phyloP scores from a whole-genome alignment of 1,284 basidiomycete genomes.

The Leccinum griseonigrum region DNA sequence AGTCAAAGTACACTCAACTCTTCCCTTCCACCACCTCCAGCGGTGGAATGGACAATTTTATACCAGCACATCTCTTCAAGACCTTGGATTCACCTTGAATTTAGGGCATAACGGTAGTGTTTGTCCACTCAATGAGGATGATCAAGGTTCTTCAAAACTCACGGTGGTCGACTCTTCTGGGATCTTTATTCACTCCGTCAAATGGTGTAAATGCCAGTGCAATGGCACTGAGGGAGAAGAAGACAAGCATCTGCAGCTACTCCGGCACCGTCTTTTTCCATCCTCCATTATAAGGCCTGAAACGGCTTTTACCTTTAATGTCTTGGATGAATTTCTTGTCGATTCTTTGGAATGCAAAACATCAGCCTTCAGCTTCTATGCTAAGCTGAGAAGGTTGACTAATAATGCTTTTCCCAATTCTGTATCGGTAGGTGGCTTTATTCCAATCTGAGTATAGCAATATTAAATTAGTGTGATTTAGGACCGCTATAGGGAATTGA shows the following conservation, averaged over 20 bases:
- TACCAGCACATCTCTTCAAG: not conserved
- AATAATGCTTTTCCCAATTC: slow-evolving; percentile 23
- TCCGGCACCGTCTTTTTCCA: slow-evolving; percentile 22
- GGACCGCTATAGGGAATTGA: not conserved
- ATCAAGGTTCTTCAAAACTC: not conserved
- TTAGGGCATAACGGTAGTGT: slow-evolving; percentile 2
- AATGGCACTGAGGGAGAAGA: not conserved
- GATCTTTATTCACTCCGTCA: slow-evolving; percentile 8
- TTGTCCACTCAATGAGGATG: slow-evolving; percentile 1
- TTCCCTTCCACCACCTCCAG: slow-evolving; percentile 8
- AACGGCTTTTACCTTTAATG: slow-evolving; percentile 31
- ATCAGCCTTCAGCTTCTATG: slow-evolving; percentile 28
- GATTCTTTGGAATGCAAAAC: slow-evolving; percentile 29
- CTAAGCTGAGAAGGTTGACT: slow-evolving; percentile 22
- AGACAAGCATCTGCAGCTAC: slow-evolving; percentile 14
- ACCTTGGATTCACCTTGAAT: slow-evolving; percentile 3
- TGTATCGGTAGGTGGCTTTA: slow-evolving; percentile 16
- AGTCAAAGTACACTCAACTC: not conserved
- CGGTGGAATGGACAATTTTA: slow-evolving; percentile 10
- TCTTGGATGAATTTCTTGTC: slow-evolving; percentile 29
- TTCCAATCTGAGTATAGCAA: not conserved
- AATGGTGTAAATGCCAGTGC: slow-evolving; percentile 15
- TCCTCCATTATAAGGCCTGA: slow-evolving; percentile 19
- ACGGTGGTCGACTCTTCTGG: slow-evolving; percentile 9
- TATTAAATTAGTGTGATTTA: not conserved